These are phyloP conservation scores for Alternaria brassicae DNA, from an alignment of 2,329 filamentous ascomycete species.

Conservation along the genomic window DNA sequence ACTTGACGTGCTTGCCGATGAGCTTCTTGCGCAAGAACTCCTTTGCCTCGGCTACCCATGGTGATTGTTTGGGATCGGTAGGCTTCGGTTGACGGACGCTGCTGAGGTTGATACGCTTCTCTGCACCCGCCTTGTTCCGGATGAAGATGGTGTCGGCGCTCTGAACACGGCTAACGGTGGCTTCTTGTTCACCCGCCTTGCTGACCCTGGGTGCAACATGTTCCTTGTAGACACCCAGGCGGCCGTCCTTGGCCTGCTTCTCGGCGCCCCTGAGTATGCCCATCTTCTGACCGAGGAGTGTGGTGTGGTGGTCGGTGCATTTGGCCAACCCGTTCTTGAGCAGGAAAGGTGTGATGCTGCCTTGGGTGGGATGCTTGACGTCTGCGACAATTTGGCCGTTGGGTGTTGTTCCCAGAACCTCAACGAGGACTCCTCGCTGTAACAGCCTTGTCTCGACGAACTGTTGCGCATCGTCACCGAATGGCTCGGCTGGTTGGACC, in stretches of 20 bases:
- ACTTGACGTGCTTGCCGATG: conserved; percentile 93
- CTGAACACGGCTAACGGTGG: conserved; percentile 82
- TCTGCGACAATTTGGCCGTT: conserved; percentile 91
- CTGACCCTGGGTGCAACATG: conserved; percentile 72
- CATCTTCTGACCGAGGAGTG: conserved; percentile 89
- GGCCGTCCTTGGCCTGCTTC: conserved; percentile 78
- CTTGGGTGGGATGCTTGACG: conserved; percentile 80
- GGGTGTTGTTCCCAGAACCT: conserved; percentile 84
- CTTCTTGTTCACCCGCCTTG: conserved; percentile 73
- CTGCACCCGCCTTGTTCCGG: conserved; percentile 80
- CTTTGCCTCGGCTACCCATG: conserved; percentile 92
- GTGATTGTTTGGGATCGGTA: conserved; percentile 83
- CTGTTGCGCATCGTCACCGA: conserved; percentile 83
- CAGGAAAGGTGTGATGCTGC: conserved; percentile 91
- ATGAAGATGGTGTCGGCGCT: conserved; percentile 89
- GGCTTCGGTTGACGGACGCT: conserved; percentile 93
- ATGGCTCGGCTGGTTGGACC: conserved; percentile 85
- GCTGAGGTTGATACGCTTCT: conserved; percentile 91
- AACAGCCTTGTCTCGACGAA: conserved; percentile 88
- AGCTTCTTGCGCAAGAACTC: conserved; percentile 92
- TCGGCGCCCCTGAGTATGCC: conserved; percentile 83
- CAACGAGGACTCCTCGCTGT: conserved; percentile 83
- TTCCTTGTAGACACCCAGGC: conserved; percentile 81
- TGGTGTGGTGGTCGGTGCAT: conserved; percentile 96
- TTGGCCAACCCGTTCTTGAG: conserved; percentile 87